Conservation (phyloP, 1,284 basidiomycete species). For the Wolfiporia cocos region DNA sequence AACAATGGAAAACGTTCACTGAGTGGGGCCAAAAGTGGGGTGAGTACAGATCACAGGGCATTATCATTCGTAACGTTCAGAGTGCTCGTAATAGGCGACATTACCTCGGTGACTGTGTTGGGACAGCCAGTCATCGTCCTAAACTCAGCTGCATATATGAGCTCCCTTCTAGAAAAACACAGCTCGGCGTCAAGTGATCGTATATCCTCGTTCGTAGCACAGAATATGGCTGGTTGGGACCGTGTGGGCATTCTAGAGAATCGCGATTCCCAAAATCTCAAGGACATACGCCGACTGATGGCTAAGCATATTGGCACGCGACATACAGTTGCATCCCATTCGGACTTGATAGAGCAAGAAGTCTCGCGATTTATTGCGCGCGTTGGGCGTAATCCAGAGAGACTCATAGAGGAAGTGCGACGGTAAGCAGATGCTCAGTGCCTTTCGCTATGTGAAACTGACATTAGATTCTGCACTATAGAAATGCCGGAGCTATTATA, state of each 20-base stretch:
- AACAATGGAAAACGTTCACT: constrained; percentile 23
- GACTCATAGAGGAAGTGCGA: constrained; percentile 46
- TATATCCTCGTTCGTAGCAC: constrained; percentile 21
- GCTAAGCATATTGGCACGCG: constrained; percentile 47
- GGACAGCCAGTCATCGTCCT: constrained; percentile 57
- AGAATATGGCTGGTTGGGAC: constrained; percentile 62
- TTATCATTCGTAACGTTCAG: too few species aligned
- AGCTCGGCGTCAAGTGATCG: constrained; percentile 63
- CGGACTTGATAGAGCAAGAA: constrained; percentile 47
- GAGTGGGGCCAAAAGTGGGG: constrained; percentile 24
- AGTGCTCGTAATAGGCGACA: constrained; percentile 54
- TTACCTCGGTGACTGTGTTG: constrained; percentile 50
- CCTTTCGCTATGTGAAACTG: too few species aligned
- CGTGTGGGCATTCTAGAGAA: constrained; percentile 50
- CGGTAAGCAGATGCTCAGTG: constrained; percentile 34
- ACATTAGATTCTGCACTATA: background rate
- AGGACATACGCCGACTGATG: constrained; percentile 50
- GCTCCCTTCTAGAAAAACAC: constrained; percentile 61
- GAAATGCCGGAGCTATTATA: constrained; percentile 5
- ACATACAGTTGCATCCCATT: constrained; percentile 37
- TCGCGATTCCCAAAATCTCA: constrained; percentile 55
- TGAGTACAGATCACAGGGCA: too few species aligned
- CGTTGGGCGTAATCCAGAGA: constrained; percentile 45
- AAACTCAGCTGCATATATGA: constrained; percentile 44
- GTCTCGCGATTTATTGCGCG: constrained; percentile 48